Base-by-base conservation (phyloP, 2,329 filamentous ascomycete species). In the Penicillium thymicola region DNA sequence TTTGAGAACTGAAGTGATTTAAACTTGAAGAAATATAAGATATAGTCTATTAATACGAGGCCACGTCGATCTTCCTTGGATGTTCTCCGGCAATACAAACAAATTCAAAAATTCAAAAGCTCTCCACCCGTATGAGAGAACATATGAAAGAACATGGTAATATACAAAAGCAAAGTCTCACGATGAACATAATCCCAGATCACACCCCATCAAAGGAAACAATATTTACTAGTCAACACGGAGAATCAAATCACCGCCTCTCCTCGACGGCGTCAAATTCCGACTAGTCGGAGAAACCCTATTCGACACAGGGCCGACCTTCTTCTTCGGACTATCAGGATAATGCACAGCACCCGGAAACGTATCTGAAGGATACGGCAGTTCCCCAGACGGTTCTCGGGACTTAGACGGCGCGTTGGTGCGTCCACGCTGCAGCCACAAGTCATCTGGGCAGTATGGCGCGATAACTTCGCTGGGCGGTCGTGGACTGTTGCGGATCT, bases 231-330 rank as follows among this genome's bases (percentile, higher is more conserved):
- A 71, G 42, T 73, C 70, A 41, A 73, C 70, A 27, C 62, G 65
- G 6, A 73, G 56, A 36, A 71, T 69, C 57, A 73, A 54, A 58
- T 73, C 70, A 13, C 60, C 60, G 10, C 71, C 70, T 41, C 64
- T 53, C 51, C 63, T 65, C 6, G 70, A 70, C 5, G 69, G 71
- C 4, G 67, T 72, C 46, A 73, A 47, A 46, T 72, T 71, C 45
- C 63, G 64, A 52, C 69, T 67, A 14, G 58, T 60, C 7, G 63
- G 64, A 8, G 59, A 63, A 32, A 55, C 37, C 16, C 64, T 45
- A 34, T 59, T 58, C 5, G 54, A 36, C 21, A 25, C 23, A 51
- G 46, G 45, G 13, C 34, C 23, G 5, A 58, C 59, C 41, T 60
- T 61, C 32, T 65, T 69, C 51, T 63, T 64, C 6, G 65, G 63